Evolutionary conservation across 1,139 yeast genomes (phyloP).

Genomic region (Saccharomycopsis hybrid): DNA sequence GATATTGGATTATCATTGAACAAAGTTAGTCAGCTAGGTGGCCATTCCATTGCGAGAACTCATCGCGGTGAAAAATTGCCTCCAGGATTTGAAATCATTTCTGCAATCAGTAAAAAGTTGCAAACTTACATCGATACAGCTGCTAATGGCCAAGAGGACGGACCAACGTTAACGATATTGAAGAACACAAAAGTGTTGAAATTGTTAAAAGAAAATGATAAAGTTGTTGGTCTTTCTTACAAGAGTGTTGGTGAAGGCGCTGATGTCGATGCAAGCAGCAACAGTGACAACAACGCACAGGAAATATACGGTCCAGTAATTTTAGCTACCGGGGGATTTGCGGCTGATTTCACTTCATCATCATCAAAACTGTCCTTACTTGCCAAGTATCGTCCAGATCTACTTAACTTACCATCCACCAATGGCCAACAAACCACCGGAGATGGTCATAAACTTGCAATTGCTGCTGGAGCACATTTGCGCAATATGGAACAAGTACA

Average conservation of each 20-base stretch:
- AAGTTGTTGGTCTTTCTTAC: constrained; percentile 8
- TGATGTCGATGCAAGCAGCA: not conserved
- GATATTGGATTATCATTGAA: constrained; percentile 53
- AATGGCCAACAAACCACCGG: constrained; percentile 76
- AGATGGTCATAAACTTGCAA: constrained; percentile 63
- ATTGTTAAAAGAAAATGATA: constrained; percentile 25
- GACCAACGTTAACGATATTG: constrained; percentile 28
- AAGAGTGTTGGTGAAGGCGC: not conserved
- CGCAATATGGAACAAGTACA: constrained; percentile 73
- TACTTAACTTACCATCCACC: constrained; percentile 59
- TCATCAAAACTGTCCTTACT: constrained; percentile 44
- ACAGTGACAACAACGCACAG: not conserved
- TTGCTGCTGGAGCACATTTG: constrained; percentile 50
- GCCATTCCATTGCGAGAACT: constrained; percentile 67
- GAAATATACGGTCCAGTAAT: constrained; percentile 35
- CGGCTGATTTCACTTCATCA: constrained; percentile 27
- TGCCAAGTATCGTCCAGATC: constrained; percentile 54
- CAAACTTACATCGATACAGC: constrained; percentile 29
- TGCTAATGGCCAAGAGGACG: not conserved
- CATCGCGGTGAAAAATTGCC: constrained; percentile 51
- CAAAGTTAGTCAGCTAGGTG: constrained; percentile 61
- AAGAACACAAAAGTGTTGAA: constrained; percentile 52
- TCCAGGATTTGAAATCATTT: constrained; percentile 76
- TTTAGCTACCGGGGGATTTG: constrained; percentile 70
- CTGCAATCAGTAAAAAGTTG: constrained; percentile 47